Conservation (phyloP, 2,329 filamentous ascomycete species). For the Fusarium continuum region DNA sequence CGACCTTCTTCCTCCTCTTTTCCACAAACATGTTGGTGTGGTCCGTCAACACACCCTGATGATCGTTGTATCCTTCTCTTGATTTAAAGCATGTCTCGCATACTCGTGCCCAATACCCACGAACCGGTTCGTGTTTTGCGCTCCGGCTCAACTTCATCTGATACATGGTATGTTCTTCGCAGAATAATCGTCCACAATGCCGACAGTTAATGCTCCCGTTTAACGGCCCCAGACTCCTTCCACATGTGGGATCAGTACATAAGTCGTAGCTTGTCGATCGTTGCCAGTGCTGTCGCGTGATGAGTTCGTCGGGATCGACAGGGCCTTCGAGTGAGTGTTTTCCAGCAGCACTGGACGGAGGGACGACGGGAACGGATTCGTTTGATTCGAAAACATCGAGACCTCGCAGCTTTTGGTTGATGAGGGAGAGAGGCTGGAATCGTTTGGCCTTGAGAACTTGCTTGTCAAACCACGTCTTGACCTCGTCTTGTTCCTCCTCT, state of each 20-base stretch:
- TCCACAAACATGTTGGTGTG: slow-evolving; percentile 76
- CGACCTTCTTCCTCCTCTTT: slow-evolving; percentile 79
- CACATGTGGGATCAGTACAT: slow-evolving; percentile 89
- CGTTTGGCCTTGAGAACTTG: slow-evolving; percentile 93
- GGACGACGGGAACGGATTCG: slow-evolving; percentile 62
- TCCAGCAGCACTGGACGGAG: slow-evolving; percentile 48
- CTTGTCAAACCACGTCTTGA: slow-evolving; percentile 96
- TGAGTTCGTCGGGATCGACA: slow-evolving; percentile 86
- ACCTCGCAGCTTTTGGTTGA: slow-evolving; percentile 93
- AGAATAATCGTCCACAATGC: slow-evolving; percentile 92
- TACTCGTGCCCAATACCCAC: slow-evolving; percentile 92
- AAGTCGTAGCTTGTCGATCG: slow-evolving; percentile 74
- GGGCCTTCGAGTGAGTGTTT: slow-evolving; percentile 54
- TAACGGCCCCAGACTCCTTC: slow-evolving; percentile 77
- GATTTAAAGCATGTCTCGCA: slow-evolving; percentile 99
- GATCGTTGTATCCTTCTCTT: slow-evolving; percentile 93
- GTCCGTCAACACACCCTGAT: slow-evolving; percentile 75
- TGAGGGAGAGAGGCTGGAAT: slow-evolving; percentile 88
- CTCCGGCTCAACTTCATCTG: slow-evolving; percentile 96
- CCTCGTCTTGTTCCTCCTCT: slow-evolving; percentile 88
- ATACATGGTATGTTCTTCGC: slow-evolving; percentile 98
- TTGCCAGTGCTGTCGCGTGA: slow-evolving; percentile 92
- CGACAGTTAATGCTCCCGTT: slow-evolving; percentile 92
- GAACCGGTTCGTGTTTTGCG: slow-evolving; percentile 86
- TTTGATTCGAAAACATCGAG: slow-evolving; percentile 95